Percentiles rank a stretch among this genome's conserved stretches.
Conservation (phyloP, 140 eudicot genomes). For the Senecio squalidus region DNA sequence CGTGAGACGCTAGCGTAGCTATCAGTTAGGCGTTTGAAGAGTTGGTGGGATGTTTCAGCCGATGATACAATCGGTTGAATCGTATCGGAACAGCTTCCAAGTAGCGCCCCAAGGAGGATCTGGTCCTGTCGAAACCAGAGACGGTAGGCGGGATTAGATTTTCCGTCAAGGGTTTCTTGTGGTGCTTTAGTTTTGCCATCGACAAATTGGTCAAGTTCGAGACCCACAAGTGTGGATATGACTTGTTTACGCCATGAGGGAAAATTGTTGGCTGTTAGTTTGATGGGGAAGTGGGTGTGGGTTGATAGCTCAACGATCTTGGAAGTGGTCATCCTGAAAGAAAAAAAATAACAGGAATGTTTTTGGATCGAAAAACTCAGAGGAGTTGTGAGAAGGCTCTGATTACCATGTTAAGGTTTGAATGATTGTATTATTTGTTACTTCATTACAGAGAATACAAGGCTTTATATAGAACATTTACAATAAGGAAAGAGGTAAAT, state of each 20-base stretch:
- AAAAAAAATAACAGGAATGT: too few species aligned
- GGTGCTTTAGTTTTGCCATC: not conserved
- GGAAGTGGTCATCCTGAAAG: too few species aligned
- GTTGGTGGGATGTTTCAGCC: not conserved
- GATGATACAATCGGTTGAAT: not conserved
- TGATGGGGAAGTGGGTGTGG: not conserved
- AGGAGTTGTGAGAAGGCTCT: too few species aligned
- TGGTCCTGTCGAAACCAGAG: not conserved
- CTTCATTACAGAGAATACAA: too few species aligned
- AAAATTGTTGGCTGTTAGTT: not conserved
- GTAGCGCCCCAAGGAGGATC: too few species aligned
- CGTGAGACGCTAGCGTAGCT: not conserved
- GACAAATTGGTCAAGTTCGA: not conserved
- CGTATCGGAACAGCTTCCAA: not conserved
- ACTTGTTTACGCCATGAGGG: not conserved
- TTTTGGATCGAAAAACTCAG: too few species aligned
- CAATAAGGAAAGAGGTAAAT: too few species aligned
- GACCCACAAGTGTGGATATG: not conserved
- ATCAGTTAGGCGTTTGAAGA: not conserved
- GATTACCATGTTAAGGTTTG: too few species aligned
- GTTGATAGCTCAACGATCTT: not conserved
- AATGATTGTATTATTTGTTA: too few species aligned
- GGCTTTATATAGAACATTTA: too few species aligned
- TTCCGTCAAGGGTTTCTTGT: not conserved
- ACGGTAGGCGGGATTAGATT: not conserved